phyloP scores from a whole-genome alignment of 2,329 filamentous ascomycete genomes.

The Stemphylium beticola region DNA sequence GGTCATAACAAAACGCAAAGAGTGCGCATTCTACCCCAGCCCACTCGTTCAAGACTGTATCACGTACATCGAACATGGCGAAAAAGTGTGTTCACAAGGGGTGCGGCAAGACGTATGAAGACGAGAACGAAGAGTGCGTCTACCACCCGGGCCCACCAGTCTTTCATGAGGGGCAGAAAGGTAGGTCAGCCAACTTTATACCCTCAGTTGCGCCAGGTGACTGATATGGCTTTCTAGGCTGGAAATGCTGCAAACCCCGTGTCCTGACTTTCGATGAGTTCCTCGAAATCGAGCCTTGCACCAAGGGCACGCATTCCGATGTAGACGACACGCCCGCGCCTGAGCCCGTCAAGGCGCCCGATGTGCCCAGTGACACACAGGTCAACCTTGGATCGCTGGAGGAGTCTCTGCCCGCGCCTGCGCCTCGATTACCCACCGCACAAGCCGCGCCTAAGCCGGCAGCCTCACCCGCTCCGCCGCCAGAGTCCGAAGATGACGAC shows the following conservation, averaged over 20 bases:
- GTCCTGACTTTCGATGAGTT: slow-evolving; percentile 99
- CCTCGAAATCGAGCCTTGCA: slow-evolving; percentile 89
- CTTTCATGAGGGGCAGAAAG: slow-evolving; percentile 99
- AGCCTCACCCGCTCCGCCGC: slow-evolving; percentile 42
- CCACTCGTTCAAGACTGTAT: slow-evolving; percentile 6
- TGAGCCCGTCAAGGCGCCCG: slow-evolving; percentile 56
- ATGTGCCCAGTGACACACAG: slow-evolving; percentile 48
- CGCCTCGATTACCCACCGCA: slow-evolving; percentile 41
- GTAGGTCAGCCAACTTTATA: slow-evolving; percentile 54
- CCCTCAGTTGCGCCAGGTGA: neutral
- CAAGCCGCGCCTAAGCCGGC: slow-evolving; percentile 34
- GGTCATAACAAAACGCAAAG: slow-evolving; percentile 9
- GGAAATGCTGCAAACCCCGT: slow-evolving; percentile 98
- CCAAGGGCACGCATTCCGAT: slow-evolving; percentile 88
- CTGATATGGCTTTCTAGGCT: slow-evolving; percentile 65
- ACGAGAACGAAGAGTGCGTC: slow-evolving; percentile 80
- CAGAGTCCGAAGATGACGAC: slow-evolving; percentile 82
- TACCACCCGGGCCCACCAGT: slow-evolving; percentile 91
- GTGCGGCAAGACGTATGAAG: slow-evolving; percentile 86
- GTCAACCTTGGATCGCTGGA: slow-evolving; percentile 42
- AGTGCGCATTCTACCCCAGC: slow-evolving; percentile 11
- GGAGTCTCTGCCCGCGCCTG: slow-evolving; percentile 40
- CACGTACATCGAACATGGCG: slow-evolving; percentile 58
- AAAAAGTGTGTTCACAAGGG: slow-evolving; percentile 96
- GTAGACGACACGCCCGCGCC: slow-evolving; percentile 72